Conservation (phyloP, 257 asterid species). For the Petunia axillaris region DNA sequence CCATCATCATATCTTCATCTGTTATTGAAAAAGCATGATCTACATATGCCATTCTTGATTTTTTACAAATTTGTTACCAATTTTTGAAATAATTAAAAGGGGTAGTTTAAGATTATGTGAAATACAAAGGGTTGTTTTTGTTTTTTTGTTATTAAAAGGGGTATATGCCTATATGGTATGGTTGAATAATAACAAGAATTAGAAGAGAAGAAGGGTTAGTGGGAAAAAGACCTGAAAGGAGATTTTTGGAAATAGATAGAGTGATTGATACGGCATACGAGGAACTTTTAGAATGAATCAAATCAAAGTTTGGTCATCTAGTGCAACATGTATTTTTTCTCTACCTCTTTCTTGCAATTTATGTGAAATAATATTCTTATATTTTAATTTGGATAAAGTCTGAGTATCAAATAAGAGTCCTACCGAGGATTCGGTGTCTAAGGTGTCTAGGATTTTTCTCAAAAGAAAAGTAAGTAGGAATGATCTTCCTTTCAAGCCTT, state of each 20-base stretch:
- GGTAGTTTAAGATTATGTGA: neutral
- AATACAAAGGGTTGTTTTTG: too few species aligned
- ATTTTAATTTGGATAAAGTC: too few species aligned
- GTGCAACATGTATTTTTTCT: neutral
- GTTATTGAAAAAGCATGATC: constrained; percentile 98
- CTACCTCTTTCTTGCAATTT: too few species aligned
- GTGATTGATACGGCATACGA: neutral
- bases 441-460: neutral
- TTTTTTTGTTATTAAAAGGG: too few species aligned
- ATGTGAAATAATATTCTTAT: too few species aligned
- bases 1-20: constrained; percentile 98
- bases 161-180: too few species aligned
- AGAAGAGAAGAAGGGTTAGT: constrained; percentile 10
- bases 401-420: neutral
- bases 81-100: neutral
- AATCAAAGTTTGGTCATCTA: neutral
- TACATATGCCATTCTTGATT: constrained; percentile 80
- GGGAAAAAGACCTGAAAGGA: neutral
- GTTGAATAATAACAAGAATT: too few species aligned
- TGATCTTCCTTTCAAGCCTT: neutral
- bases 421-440: neutral
- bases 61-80: too few species aligned
- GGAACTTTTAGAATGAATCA: neutral
- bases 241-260: neutral
- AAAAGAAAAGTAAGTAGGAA: neutral